phyloP scores from a whole-genome alignment of 805 yeast genomes.

The Wickerhamiella slavikovae region DNA sequence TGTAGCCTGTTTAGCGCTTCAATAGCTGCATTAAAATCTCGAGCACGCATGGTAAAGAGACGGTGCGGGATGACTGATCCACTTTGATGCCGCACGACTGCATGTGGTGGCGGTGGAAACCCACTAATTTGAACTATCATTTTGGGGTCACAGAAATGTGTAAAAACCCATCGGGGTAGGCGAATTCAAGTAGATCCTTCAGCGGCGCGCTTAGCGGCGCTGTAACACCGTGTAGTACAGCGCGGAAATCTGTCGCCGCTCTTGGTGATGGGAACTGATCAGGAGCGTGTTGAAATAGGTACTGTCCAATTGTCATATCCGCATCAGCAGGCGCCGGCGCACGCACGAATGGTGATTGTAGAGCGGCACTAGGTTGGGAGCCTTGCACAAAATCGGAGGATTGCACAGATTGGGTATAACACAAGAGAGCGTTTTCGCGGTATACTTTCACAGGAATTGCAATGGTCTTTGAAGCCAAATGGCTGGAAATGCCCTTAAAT shows the following conservation, averaged over 20 bases:
- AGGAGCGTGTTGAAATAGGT: constrained; percentile 24
- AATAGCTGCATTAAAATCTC: constrained; percentile 46
- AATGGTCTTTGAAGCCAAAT: constrained; percentile 6
- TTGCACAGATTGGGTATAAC: constrained; percentile 9
- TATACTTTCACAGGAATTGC: constrained; percentile 18
- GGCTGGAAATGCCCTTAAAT: constrained; percentile 1
- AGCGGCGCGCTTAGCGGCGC: constrained; percentile 27
- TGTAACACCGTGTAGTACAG: constrained; percentile 35
- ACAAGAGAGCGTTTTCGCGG: neutral
- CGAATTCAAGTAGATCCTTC: constrained; percentile 26
- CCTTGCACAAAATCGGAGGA: constrained; percentile 14
- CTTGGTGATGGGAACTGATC: constrained; percentile 25
- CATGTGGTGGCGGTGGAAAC: neutral
- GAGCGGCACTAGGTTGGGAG: too few relatives aligned
- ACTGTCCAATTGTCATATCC: constrained; percentile 20
- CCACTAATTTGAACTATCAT: neutral
- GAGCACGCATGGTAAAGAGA: neutral
- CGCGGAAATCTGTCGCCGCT: constrained; percentile 21
- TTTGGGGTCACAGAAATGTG: constrained; percentile 20
- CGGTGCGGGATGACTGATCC: neutral
- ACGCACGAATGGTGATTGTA: too few relatives aligned
- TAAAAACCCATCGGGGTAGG: constrained; percentile 44
- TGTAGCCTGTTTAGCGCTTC: constrained; percentile 69
- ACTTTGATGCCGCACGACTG: neutral
- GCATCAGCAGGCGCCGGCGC: neutral